Evolutionary conservation across 768 basidiomycete genomes (phyloP).

Genomic region (Crucibulum laeve): DNA sequence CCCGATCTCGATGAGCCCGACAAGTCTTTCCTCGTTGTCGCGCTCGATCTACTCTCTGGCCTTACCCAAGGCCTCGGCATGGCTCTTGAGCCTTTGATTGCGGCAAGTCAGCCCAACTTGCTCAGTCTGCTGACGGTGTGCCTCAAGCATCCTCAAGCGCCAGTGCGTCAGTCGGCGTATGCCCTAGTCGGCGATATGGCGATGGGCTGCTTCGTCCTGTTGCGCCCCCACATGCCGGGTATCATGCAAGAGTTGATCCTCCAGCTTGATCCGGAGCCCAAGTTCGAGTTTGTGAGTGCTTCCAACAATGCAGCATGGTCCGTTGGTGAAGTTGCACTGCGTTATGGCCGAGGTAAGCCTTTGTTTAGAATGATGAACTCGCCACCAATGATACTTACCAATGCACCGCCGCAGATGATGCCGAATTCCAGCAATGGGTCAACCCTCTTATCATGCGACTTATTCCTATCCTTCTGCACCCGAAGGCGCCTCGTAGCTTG

Average conservation of each 20-base stretch:
- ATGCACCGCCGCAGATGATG: conserved; percentile 47
- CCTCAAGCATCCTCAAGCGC: conserved; percentile 92
- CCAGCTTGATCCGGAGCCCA: conserved; percentile 91
- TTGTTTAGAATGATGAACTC: neutral
- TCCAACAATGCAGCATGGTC: conserved; percentile 99
- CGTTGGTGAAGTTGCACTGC: conserved; percentile 96
- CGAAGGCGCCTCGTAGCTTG: conserved; percentile 88
- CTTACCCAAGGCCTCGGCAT: conserved; percentile 90
- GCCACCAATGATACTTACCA: conserved; percentile 1
- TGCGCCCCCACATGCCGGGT: conserved; percentile 80
- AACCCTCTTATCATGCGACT: conserved; percentile 81
- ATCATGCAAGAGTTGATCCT: conserved; percentile 88
- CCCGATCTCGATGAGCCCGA: conserved; percentile 94
- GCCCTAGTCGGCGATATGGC: conserved; percentile 98
- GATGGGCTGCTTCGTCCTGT: conserved; percentile 87
- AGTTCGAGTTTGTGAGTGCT: conserved; percentile 91
- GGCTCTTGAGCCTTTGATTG: conserved; percentile 70
- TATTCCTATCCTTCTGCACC: conserved; percentile 88
- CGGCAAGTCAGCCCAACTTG: conserved; percentile 67
- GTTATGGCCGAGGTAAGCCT: conserved; percentile 73
- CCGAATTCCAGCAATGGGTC: conserved; percentile 92
- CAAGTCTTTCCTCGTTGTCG: conserved; percentile 95
- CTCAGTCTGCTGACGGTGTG: conserved; percentile 82
- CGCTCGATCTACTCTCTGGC: conserved; percentile 94
- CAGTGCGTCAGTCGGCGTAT: conserved; percentile 94